Evolutionary conservation across 371 early-diverging fungal genomes (phyloP).

Genomic region (Mucor lusitanicus): DNA sequence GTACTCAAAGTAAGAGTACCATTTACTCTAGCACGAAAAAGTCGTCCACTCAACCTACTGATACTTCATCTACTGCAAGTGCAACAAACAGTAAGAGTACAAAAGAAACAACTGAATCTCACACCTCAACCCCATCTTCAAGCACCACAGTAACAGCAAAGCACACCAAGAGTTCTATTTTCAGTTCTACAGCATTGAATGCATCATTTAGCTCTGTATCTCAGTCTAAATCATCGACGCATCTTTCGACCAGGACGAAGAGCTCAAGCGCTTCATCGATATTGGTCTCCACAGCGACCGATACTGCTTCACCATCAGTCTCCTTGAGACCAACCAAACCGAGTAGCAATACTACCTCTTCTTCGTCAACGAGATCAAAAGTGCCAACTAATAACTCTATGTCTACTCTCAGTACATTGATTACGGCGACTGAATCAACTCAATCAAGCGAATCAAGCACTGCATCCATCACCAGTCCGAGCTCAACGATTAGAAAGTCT

Average conservation of each 20-base stretch:
- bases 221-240: background rate
- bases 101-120: no score
- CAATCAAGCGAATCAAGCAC: background rate
- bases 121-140: no score
- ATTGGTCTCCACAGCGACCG: no score
- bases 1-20: background rate
- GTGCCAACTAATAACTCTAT: no score
- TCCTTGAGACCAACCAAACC: no score
- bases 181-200: background rate
- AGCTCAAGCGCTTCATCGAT: no score
- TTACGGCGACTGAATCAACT: background rate
- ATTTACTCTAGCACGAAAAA: background rate
- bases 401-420: background rate
- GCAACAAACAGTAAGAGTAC: no score
- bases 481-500: background rate
- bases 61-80: background rate
- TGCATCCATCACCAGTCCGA: background rate
- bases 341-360: no score
- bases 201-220: background rate
- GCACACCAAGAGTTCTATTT: background rate
- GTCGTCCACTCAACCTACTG: no score
- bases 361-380: no score
- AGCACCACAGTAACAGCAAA: background rate
- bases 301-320: no score
- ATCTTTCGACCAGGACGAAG: no score